Conservation (phyloP, 2,329 filamentous ascomycete species). For the Ceratocystis cacaofunesta region DNA sequence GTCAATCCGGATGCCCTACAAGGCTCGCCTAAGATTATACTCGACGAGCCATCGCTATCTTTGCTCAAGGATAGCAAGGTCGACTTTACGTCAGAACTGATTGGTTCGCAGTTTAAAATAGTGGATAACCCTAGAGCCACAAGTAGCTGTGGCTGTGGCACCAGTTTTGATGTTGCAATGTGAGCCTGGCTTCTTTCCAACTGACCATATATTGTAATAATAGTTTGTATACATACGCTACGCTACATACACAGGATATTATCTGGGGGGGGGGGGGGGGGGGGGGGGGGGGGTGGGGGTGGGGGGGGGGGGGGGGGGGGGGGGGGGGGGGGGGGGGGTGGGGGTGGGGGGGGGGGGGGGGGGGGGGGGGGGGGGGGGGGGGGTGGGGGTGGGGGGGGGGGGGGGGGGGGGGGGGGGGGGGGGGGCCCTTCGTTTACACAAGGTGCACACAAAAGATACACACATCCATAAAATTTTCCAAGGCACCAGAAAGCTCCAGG, state of each 20-base stretch:
- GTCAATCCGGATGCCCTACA: slow-evolving; percentile 21
- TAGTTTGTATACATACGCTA: background rate
- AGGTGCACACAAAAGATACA: background rate
- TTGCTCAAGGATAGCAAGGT: slow-evolving; percentile 86
- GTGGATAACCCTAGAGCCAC: slow-evolving; percentile 82
- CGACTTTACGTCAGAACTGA: slow-evolving; percentile 92
- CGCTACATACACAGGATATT: background rate
- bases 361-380: no score
- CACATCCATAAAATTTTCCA: background rate
- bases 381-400: no score
- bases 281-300: no score
- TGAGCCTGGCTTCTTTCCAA: slow-evolving; percentile 23
- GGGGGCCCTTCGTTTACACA: background rate
- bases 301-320: no score
- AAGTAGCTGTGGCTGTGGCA: slow-evolving; percentile 93
- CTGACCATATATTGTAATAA: background rate
- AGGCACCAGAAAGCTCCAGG: background rate
- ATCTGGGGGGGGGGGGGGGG: background rate
- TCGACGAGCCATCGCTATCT: slow-evolving; percentile 77
- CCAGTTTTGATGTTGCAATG: slow-evolving; percentile 85
- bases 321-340: no score
- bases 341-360: no score
- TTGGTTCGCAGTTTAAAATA: slow-evolving; percentile 81
- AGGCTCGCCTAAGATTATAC: slow-evolving; percentile 57
- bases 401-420: no score